phyloP scores from a whole-genome alignment of 1,284 basidiomycete genomes.

The Ganoderma multipileum region DNA sequence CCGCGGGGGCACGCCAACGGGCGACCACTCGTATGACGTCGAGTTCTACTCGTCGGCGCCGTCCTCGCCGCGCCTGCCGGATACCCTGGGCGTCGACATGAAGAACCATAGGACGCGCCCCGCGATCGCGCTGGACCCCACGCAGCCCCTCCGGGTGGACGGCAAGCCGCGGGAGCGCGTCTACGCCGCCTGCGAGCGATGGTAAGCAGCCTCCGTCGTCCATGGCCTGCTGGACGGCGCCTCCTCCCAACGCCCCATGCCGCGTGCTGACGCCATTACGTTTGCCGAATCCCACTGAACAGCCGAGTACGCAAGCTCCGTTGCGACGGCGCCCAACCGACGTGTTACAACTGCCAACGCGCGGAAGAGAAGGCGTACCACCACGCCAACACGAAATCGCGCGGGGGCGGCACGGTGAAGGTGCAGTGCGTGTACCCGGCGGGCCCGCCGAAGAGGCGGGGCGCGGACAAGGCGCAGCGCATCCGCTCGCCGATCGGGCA shows the following conservation, averaged over 20 bases:
- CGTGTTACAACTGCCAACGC: conserved; percentile 35
- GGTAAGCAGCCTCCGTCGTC: background rate
- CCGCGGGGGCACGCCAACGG: conserved; percentile 1
- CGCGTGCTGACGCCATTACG: background rate
- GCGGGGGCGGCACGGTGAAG: background rate
- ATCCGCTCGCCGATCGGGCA: conserved; percentile 27
- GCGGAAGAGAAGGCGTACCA: conserved; percentile 11
- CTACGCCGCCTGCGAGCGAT: conserved; percentile 5
- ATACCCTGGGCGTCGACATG: background rate
- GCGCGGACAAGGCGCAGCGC: conserved; percentile 29
- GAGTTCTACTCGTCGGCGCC: conserved; percentile 4
- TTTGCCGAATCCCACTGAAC: background rate
- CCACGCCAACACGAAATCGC: background rate
- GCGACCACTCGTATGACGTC: conserved; percentile 1
- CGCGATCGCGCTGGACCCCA: conserved; percentile 6
- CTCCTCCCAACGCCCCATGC: background rate
- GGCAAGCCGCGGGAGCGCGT: conserved; percentile 5
- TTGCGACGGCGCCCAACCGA: conserved; percentile 36
- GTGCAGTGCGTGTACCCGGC: conserved; percentile 23
- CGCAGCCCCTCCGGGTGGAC: conserved; percentile 8
- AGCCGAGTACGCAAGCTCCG: conserved; percentile 36
- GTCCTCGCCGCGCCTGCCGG: background rate
- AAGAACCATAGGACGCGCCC: background rate
- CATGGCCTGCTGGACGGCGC: background rate
- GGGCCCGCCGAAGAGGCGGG: conserved; percentile 24